Evolutionary conservation across 176 grass and related monocot species (phyloP).

Genomic region (Aegilops sharonensis): DNA sequence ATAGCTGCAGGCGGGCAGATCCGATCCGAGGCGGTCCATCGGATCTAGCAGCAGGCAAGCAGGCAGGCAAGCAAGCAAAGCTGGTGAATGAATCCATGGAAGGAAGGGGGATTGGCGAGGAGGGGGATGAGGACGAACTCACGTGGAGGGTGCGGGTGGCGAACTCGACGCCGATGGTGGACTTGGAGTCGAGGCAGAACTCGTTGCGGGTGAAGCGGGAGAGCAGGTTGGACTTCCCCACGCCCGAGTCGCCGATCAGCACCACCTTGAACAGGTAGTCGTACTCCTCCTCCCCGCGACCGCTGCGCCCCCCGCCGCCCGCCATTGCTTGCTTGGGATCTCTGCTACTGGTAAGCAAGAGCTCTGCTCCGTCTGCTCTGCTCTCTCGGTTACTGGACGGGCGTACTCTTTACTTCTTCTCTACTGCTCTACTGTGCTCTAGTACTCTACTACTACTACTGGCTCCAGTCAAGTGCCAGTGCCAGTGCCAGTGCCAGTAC

Average conservation of each 20-base stretch:
- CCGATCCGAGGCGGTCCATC: too few relatives aligned
- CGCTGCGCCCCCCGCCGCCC: neutral
- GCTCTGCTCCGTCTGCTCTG: neutral
- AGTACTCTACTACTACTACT: too few relatives aligned
- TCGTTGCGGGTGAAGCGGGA: slow-evolving; percentile 98
- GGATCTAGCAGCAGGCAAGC: too few relatives aligned
- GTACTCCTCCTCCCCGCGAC: slow-evolving; percentile 73
- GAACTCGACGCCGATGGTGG: slow-evolving; percentile 98
- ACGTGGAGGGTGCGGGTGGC: slow-evolving; percentile 37
- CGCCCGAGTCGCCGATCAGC: slow-evolving; percentile 92
- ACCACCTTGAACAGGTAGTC: slow-evolving; percentile 98
- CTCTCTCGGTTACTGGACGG: too few relatives aligned
- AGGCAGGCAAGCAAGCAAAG: too few relatives aligned
- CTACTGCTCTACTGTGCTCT: neutral
- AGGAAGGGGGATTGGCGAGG: too few relatives aligned
- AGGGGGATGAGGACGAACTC: too few relatives aligned
- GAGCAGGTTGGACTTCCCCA: slow-evolving; percentile 93
- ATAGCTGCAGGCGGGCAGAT: too few relatives aligned
- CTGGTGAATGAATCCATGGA: too few relatives aligned
- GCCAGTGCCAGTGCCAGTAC: too few relatives aligned
- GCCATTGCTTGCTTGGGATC: neutral
- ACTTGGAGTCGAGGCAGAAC: slow-evolving; percentile 97
- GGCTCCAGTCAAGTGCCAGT: too few relatives aligned
- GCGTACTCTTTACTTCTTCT: neutral
- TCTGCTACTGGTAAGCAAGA: neutral